These are phyloP conservation scores for Solanum sparsipilum DNA, from an alignment of 257 asterid species.

Conservation along the genomic window DNA sequence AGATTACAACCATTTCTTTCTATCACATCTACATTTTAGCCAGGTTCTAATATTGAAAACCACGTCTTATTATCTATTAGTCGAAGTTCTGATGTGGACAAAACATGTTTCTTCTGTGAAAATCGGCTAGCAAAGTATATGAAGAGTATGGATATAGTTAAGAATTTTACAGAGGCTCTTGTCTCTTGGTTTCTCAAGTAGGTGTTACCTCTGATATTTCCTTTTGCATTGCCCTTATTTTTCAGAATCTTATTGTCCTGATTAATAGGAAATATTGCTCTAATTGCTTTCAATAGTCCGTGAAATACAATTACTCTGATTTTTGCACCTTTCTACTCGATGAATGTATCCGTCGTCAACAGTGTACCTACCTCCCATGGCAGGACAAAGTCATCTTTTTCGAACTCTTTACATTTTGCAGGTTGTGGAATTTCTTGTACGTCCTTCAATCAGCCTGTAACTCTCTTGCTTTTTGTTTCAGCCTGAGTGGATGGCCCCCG, in stretches of 20 bases:
- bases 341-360: not conserved
- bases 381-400: not conserved
- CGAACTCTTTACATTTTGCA: slow-evolving; percentile 8
- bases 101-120: not conserved
- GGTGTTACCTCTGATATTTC: not conserved
- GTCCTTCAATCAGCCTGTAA: slow-evolving; percentile 20
- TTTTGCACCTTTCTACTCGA: not conserved
- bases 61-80: not conserved
- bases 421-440: slow-evolving; percentile 7
- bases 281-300: not conserved
- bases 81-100: not conserved
- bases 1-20: not conserved
- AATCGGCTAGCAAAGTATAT: not conserved
- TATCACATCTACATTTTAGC: not conserved
- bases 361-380: not conserved
- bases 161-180: not conserved
- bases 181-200: not conserved
- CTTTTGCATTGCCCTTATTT: not conserved
- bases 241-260: not conserved
- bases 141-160: not conserved
- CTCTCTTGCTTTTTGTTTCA: slow-evolving; percentile 40
- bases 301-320: not conserved
- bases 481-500: slow-evolving; percentile 99
- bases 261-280: not conserved
- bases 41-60: not conserved